A percentile compares a stretch with the other conserved stretches of the same genome.
phyloP scores from a whole-genome alignment of 176 grass and related monocot species.

The Tuctoria greenei region DNA sequence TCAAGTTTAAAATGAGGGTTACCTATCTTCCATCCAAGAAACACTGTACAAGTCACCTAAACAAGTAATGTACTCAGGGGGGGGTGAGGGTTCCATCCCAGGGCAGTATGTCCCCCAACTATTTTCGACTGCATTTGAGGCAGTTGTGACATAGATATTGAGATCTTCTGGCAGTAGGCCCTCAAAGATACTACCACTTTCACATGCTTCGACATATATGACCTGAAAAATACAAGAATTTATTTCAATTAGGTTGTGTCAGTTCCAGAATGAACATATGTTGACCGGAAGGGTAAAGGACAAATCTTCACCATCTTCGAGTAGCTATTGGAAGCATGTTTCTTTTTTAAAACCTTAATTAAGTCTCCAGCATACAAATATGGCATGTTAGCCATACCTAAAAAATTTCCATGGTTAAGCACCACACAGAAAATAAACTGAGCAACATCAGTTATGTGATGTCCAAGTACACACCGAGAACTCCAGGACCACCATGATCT shows the following conservation, averaged over 20 bases:
- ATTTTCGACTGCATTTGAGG: slow-evolving; percentile 69
- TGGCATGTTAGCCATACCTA: slow-evolving; percentile 86
- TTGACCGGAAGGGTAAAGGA: neutral
- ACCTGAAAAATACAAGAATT: slow-evolving; percentile 43
- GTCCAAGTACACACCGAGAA: slow-evolving; percentile 58
- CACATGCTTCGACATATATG: slow-evolving; percentile 93
- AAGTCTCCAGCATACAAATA: slow-evolving; percentile 82
- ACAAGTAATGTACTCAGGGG: slow-evolving; percentile 69
- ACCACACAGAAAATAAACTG: neutral
- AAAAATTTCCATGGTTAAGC: slow-evolving; percentile 16
- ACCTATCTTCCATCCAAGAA: slow-evolving; percentile 99
- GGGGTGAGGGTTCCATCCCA: slow-evolving; percentile 58
- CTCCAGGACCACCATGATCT: slow-evolving; percentile 92
- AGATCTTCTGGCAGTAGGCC: slow-evolving; percentile 76
- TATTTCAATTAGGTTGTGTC: neutral
- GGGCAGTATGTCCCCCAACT: slow-evolving; percentile 94
- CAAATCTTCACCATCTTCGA: slow-evolving; percentile 72
- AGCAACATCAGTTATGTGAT: neutral
- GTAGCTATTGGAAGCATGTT: slow-evolving; percentile 76
- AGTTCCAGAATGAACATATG: neutral
- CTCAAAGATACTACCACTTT: slow-evolving; percentile 97
- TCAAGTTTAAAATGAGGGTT: neutral
- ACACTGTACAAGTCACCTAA: slow-evolving; percentile 91
- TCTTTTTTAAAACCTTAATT: slow-evolving; percentile 68
- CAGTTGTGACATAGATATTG: slow-evolving; percentile 84